Evolutionary conservation across 305 asterid genomes (phyloP), one percentile per base, ranked within the genome.

Genomic region (Andrographis paniculata): DNA sequence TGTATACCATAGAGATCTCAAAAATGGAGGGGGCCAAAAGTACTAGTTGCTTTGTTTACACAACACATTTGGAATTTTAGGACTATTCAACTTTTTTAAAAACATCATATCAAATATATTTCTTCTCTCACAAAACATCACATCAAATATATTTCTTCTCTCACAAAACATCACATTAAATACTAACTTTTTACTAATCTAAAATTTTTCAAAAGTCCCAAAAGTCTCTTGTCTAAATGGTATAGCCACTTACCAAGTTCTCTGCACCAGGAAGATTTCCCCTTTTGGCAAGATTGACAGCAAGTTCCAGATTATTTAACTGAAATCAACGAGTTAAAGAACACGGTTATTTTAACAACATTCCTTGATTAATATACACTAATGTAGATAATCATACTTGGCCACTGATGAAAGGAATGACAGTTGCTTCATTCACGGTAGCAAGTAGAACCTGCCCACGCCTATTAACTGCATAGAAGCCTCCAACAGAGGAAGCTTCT

Each of bases 181-280:
- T n/a, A n/a, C n/a, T n/a, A n/a, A n/a, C n/a, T n/a, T n/a, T n/a
- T n/a, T n/a, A n/a, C n/a, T n/a, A n/a, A n/a, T n/a, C n/a, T n/a
- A n/a, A n/a, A n/a, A n/a, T n/a, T n/a, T n/a, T n/a, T n/a, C n/a
- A n/a, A 1, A 5, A 15, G 12, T 11, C 16, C 43, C 4, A 15
- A 3, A 16, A 3, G n/a, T n/a, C n/a, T 3, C 43, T 20, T 14
- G 5, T 5, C 4, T 38, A 21, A 59, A 51, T 24, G 37, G 50
- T 50, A 38, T 44, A 42, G 20, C 18, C 43, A 62, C 93, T 42
- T 63, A 87, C 99, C 87, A 92, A 68, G 79, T 92, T 92, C 71
- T 92, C 99, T 3, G 96, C 99, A 53, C 99, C 99, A 14, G 96
- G 96, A 64, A 92, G 94, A 57, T 92, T 92, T 73, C 99, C 99